These are phyloP conservation scores for Wickerhamiella sergipiensis DNA, from an alignment of 805 yeast species.

Conservation along the genomic window DNA sequence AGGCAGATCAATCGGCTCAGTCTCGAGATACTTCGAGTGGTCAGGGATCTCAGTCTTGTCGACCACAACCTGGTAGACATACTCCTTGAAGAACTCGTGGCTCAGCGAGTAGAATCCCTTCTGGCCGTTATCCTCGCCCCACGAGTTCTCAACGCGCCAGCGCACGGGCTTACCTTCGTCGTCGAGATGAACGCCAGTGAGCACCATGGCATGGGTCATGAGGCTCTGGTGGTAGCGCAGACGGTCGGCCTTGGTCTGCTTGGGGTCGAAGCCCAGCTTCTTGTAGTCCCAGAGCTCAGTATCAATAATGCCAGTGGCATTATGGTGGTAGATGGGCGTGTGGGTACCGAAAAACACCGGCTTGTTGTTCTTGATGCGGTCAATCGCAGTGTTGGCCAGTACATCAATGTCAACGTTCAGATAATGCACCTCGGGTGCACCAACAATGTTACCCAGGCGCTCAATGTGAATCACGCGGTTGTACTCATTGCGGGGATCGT, in stretches of 20 bases:
- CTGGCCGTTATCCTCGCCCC: conserved; percentile 57
- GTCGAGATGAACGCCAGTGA: conserved; percentile 69
- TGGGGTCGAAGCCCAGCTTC: conserved; percentile 32
- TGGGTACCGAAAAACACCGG: conserved; percentile 84
- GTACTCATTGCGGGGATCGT: conserved; percentile 71
- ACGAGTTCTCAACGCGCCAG: conserved; percentile 65
- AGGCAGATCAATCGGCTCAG: conserved; percentile 44
- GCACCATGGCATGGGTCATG: conserved; percentile 86
- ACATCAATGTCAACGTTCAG: conserved; percentile 50
- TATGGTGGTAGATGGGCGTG: conserved; percentile 65
- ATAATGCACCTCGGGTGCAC: conserved; percentile 57
- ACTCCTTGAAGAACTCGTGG: conserved; percentile 60
- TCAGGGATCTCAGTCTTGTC: conserved; percentile 38
- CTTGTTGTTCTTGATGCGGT: conserved; percentile 56
- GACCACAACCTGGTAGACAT: conserved; percentile 58
- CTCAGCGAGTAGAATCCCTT: conserved; percentile 62
- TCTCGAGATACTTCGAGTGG: conserved; percentile 28
- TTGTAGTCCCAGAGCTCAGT: conserved; percentile 53
- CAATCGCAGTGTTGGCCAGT: conserved; percentile 47
- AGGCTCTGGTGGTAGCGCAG: conserved; percentile 55
- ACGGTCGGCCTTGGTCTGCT: conserved; percentile 50
- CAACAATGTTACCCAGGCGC: conserved; percentile 57
- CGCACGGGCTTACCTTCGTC: conserved; percentile 45
- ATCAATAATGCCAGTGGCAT: conserved; percentile 58
- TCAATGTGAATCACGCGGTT: conserved; percentile 55